Base-by-base conservation (phyloP, 1,284 basidiomycete genomes). In the Pulveroboletus sp. region DNA sequence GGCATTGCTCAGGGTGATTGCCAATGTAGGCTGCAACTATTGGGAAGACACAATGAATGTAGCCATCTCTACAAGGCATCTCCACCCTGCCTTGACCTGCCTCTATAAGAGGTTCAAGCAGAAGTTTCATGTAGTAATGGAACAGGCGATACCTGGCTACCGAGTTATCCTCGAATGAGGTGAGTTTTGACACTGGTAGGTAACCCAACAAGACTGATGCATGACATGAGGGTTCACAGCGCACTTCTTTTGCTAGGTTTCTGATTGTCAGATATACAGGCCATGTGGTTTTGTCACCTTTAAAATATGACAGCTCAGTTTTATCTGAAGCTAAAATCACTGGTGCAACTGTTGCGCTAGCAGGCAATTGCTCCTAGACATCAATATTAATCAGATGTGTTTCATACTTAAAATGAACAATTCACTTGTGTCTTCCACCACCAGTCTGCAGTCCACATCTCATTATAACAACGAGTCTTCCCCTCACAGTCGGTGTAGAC, bases 231-330 rank as follows among this genome's bases (percentile, higher is more conserved):
- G 57, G 52, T 42, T 67, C 12, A 26, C 17, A 11, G 0, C 44
- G 10, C 0, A 57, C 42, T 3, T 61, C 36, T 41, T 67, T 69
- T 0, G 42, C 39, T 4, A 68, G 56, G 26, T 69, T 68, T 0
- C 61, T 56, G 1, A 67, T 61, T 0, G 52, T 58, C 3, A 61
- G 37, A 24, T 71, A 71, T 0, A 71, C 52, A 0, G 62, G 66
- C 60, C 63, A 71, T 0, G 60, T 62, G 1, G 33, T 43, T 35
- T 71, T 65, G 32, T 67, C 55, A 0, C 69, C 66, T 16, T 49
- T 44, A 19, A 68, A 61, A 2, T 32, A 17, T 0, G 50, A 65
- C 13, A 64, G n/a, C 17, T 39, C 4, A 0, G 52, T 65, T 24
- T 64, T 66, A 10, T 66, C 54, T 0, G 57, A 59, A 2, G 48